A percentile compares a stretch with the other conserved stretches of the same genome.
phyloP scores from a whole-genome alignment of 441 rosid species.

The Croton laevigatus region DNA sequence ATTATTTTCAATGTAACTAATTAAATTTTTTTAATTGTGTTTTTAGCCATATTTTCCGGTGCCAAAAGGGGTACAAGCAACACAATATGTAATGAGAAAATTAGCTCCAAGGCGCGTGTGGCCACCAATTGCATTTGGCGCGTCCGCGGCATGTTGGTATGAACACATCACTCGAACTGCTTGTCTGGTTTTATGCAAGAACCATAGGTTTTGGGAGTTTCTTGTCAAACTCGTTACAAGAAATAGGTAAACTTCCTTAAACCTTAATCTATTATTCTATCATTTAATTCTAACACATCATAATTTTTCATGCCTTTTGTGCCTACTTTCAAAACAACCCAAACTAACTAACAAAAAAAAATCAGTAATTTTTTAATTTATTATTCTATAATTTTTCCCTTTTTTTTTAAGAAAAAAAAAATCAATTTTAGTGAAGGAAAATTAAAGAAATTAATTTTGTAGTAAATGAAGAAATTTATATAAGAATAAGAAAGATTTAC shows the following conservation, averaged over 20 bases:
- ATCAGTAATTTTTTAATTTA: not conserved
- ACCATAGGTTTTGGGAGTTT: slow-evolving; percentile 81
- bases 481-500: too few species aligned
- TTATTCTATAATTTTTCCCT: not conserved
- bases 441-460: too few species aligned
- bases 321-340: slow-evolving; percentile 19
- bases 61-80: slow-evolving; percentile 65
- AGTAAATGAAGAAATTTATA: too few species aligned
- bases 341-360: slow-evolving; percentile 22
- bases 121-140: slow-evolving; percentile 81
- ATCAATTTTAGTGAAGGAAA: too few species aligned
- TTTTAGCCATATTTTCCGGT: slow-evolving; percentile 82
- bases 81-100: slow-evolving; percentile 78
- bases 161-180: slow-evolving; percentile 85
- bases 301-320: not conserved
- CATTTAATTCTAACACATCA: not conserved
- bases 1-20: too few species aligned
- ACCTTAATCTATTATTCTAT: not conserved
- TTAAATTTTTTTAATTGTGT: too few species aligned
- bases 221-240: slow-evolving; percentile 69
- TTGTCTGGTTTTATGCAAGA: slow-evolving; percentile 75
- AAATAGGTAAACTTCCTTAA: slow-evolving; percentile 57
- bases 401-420: too few species aligned
- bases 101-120: slow-evolving; percentile 84
- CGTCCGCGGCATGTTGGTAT: slow-evolving; percentile 88